Percentiles rank a stretch among this genome's conserved stretches.
Evolutionary conservation across 2,329 filamentous ascomycete genomes (phyloP).

Genomic region (Aspergillus amoenus): DNA sequence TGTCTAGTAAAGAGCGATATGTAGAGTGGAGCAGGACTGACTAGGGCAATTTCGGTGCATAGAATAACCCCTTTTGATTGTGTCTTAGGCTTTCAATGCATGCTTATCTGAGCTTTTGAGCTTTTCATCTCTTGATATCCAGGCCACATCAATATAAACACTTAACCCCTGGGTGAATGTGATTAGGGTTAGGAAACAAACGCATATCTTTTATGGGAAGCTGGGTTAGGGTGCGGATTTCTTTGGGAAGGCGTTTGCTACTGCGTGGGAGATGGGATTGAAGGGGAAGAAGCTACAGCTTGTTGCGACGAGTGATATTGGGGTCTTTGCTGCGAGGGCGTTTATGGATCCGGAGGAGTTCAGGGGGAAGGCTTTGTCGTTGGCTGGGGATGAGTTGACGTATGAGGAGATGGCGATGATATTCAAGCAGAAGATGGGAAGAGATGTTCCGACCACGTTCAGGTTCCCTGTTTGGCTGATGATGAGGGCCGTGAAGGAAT

Average conservation of each 20-base stretch:
- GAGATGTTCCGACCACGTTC: conserved; percentile 43
- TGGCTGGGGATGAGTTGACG: conserved; percentile 56
- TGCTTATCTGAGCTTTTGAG: too few species aligned
- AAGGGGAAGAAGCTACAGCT: conserved; percentile 46
- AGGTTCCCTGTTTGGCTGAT: conserved; percentile 39
- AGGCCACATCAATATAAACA: too few species aligned
- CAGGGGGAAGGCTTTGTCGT: conserved; percentile 31
- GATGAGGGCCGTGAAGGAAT: conserved; percentile 44
- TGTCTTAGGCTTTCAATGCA: too few species aligned
- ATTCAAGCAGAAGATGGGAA: conserved; percentile 49
- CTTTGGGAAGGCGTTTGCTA: conserved; percentile 50
- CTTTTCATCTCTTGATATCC: too few species aligned
- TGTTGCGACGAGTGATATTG: conserved; percentile 51
- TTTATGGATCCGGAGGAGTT: conserved; percentile 49
- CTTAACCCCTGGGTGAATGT: too few species aligned
- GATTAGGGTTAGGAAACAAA: too few species aligned
- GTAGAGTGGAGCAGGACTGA: conserved; percentile 30
- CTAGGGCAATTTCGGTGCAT: neutral
- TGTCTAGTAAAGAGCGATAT: conserved; percentile 28
- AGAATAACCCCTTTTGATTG: too few species aligned
- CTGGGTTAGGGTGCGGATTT: conserved; percentile 40
- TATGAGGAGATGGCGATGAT: conserved; percentile 45
- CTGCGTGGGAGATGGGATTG: conserved; percentile 41
- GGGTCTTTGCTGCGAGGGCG: conserved; percentile 50
- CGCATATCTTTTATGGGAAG: too few species aligned